Evolutionary conservation across 2,329 filamentous ascomycete genomes (phyloP), one percentile per base, ranked within the genome.

Genomic region (Paramyrothecium sp.): DNA sequence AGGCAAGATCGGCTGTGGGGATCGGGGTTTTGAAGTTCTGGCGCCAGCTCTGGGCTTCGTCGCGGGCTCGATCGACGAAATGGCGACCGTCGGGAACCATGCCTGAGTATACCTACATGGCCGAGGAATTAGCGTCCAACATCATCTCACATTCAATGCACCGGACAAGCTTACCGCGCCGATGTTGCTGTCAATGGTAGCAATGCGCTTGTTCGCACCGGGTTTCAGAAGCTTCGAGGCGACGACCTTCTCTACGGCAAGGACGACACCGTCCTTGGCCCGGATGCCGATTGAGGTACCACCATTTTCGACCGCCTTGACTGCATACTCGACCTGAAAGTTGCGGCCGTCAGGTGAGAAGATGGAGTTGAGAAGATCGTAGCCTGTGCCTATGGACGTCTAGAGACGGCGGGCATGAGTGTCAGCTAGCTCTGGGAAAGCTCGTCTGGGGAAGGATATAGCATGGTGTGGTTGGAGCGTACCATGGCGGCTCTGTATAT

Each of bases 301-400:
- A 65, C 94, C 95, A 71, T 96, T 98, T 81, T 99, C 95, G 62
- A 99, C 95, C 56, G 95, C 95, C 83, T 99, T 99, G 68, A 96
- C 90, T 66, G 95, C 95, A 76, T 99, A 99, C 84, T 99, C 95
- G 76, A 96, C 92, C 79, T 99, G 95, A 78, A 99, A 99, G 78
- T 99, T 99, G 69, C 95, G 91, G 73, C 95, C 95, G 80, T 99
- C 95, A 65, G 95, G 95, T 52, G 95, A 98, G 84, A 98, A 99
- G 82, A 98, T 96, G 72, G 95, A 98, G 86, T 99, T 99, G 75
- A 92, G 92, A 70, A 99, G 89, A 87, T 99, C 95, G 81, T 99
- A 99, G 73, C 95, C 95, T 71, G 95, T 99, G 74, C 95, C 95
- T 90, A 99, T 99, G 73, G 95, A 99, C 72, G 95, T 99, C 95